These are phyloP conservation scores for Ceriops tagal DNA, from an alignment of 345 rosid genomes.

Conservation along the genomic window DNA sequence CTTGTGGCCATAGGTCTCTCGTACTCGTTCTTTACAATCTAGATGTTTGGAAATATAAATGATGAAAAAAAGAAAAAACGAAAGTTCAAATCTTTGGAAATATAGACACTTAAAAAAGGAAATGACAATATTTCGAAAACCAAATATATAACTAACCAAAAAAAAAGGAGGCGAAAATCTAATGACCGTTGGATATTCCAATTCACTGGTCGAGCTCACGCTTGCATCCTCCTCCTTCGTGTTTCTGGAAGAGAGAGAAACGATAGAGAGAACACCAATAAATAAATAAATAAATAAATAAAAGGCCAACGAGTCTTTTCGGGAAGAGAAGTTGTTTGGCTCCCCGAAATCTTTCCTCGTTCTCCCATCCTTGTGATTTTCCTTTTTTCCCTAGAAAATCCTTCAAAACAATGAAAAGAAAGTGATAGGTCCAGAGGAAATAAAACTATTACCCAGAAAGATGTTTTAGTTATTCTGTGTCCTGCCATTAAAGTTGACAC, in stretches of 20 bases:
- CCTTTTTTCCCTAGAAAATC: slow-evolving; percentile 1
- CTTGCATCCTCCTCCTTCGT: neutral
- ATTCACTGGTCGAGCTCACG: slow-evolving; percentile 1
- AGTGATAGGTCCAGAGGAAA: neutral
- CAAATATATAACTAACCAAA: neutral
- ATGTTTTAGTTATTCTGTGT: too few species aligned
- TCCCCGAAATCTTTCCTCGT: neutral
- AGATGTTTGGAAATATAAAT: too few species aligned
- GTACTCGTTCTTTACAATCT: too few species aligned
- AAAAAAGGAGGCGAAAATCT: neutral
- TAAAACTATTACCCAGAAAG: neutral
- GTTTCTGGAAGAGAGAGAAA: neutral
- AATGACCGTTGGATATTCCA: slow-evolving; percentile 2
- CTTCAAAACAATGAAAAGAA: neutral
- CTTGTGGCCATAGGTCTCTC: too few species aligned
- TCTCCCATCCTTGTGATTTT: neutral
- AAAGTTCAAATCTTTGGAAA: too few species aligned
- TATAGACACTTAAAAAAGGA: too few species aligned
- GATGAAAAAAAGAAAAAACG: too few species aligned
- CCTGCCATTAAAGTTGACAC: too few species aligned
- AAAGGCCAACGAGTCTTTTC: neutral
- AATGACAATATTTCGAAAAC: neutral
- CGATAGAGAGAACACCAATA: neutral
- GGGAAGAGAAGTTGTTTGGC: slow-evolving; percentile 3
- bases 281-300: neutral